phyloP scores from a whole-genome alignment of 2,329 filamentous ascomycete species.

The Scleromitrula shiraiana region DNA sequence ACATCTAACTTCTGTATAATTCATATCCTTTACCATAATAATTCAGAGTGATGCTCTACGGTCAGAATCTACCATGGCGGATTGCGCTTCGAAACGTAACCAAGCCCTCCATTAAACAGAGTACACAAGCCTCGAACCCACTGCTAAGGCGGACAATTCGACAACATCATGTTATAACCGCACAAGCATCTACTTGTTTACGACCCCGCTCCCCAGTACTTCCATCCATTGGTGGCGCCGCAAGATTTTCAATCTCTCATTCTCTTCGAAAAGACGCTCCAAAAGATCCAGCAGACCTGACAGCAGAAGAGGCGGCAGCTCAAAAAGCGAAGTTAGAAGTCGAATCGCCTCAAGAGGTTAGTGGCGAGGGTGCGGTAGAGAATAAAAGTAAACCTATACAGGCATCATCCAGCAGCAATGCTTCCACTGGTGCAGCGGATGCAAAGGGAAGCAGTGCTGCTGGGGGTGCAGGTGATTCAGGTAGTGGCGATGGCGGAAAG shows the following conservation, averaged over 20 bases:
- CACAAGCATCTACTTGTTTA: conserved; percentile 54
- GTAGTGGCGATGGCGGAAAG: conserved; percentile 53
- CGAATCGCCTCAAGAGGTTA: conserved; percentile 29
- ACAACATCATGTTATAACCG: conserved; percentile 40
- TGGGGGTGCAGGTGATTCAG: conserved; percentile 24
- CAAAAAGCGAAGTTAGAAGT: conserved; percentile 29
- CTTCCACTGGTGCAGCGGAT: conserved; percentile 25
- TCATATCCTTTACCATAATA: background rate
- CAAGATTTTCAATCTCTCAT: conserved; percentile 42
- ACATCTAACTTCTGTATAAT: background rate
- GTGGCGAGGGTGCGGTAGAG: conserved; percentile 37
- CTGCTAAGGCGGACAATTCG: conserved; percentile 19
- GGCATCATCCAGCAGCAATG: conserved; percentile 19
- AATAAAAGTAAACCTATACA: conserved; percentile 25
- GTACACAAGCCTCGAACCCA: conserved; percentile 14
- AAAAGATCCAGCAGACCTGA: conserved; percentile 34
- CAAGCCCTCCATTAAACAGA: conserved; percentile 13
- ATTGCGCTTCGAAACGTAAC: conserved; percentile 36
- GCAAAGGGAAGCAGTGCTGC: conserved; percentile 23
- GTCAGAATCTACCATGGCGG: conserved; percentile 58
- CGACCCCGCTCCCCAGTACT: conserved; percentile 50
- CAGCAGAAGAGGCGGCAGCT: conserved; percentile 34
- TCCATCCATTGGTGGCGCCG: conserved; percentile 35
- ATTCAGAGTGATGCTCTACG: conserved; percentile 47
- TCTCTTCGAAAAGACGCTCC: conserved; percentile 38